phyloP scores from a whole-genome alignment of 2,329 filamentous ascomycete genomes.

The Chaetomium olivaceum region DNA sequence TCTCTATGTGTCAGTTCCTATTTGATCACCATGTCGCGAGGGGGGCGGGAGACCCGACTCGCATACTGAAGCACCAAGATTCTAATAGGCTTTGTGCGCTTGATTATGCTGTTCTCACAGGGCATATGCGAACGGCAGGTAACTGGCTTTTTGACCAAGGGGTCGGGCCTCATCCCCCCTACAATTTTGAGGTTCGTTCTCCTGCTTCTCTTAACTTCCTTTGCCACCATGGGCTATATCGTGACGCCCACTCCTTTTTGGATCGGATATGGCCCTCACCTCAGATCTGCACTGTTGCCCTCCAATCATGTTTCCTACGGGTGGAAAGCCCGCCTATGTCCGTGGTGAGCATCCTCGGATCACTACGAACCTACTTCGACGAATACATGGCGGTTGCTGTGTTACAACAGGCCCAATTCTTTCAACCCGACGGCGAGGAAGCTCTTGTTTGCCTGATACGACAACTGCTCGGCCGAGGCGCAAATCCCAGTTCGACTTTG shows the following conservation, averaged over 20 bases:
- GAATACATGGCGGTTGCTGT: not conserved
- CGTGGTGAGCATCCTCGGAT: not conserved
- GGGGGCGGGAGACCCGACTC: too few relatives aligned
- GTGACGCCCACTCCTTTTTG: not conserved
- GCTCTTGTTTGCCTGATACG: not conserved
- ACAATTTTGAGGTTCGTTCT: not conserved
- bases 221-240: conserved; percentile 2
- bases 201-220: not conserved
- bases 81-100: not conserved
- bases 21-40: not conserved
- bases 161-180: not conserved
- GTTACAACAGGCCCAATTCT: not conserved
- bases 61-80: not conserved
- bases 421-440: not conserved
- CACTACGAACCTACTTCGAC: not conserved
- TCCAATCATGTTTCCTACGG: not conserved
- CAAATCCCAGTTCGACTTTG: not conserved
- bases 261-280: not conserved
- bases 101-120: conserved; percentile 9
- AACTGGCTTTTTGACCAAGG: conserved; percentile 1
- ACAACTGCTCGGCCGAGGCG: not conserved
- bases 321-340: not conserved
- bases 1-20: conserved; percentile 1
- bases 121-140: conserved; percentile 5
- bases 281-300: not conserved